A percentile compares a stretch with the other conserved stretches of the same genome.
These are phyloP conservation scores for Achaetomiella virescens DNA, from an alignment of 495 filamentous ascomycete species.

Conservation along the genomic window DNA sequence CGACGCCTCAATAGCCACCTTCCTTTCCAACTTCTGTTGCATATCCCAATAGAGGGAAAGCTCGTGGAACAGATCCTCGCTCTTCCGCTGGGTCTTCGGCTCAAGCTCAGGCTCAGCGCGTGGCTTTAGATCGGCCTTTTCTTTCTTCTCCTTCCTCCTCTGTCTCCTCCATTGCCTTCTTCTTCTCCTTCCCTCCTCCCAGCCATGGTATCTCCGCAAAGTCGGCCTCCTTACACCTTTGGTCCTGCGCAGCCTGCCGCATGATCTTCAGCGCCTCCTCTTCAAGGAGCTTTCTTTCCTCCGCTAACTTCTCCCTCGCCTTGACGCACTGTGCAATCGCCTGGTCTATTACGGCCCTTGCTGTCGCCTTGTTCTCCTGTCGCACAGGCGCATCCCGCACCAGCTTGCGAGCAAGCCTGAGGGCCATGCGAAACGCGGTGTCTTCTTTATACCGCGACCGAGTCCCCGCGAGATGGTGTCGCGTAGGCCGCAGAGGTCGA, in stretches of 20 bases:
- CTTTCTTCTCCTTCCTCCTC: neutral
- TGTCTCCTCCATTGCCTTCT: neutral
- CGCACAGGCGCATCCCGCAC: slow-evolving; percentile 5
- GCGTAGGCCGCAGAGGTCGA: slow-evolving; percentile 30
- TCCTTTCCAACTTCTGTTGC: too few species aligned
- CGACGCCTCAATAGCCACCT: too few species aligned
- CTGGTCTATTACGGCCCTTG: slow-evolving; percentile 8
- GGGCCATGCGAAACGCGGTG: slow-evolving; percentile 17
- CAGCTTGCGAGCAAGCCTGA: slow-evolving; percentile 28
- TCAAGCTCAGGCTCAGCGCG: neutral
- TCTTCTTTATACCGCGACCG: slow-evolving; percentile 28
- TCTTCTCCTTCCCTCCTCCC: neutral
- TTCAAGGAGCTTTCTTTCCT: slow-evolving; percentile 16
- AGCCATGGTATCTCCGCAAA: slow-evolving; percentile 23
- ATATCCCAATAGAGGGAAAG: neutral
- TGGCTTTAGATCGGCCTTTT: too few species aligned
- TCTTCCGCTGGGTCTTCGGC: neutral
- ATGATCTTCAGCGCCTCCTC: slow-evolving; percentile 22
- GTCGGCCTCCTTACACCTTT: slow-evolving; percentile 13
- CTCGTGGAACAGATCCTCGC: too few species aligned
- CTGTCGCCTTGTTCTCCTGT: neutral
- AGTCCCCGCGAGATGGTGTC: slow-evolving; percentile 26
- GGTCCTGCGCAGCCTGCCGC: slow-evolving; percentile 21
- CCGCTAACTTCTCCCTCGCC: slow-evolving; percentile 10
- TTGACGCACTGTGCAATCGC: slow-evolving; percentile 10